Base-by-base conservation (phyloP, 1,139 yeast species). In the Geotrichum reessii region DNA sequence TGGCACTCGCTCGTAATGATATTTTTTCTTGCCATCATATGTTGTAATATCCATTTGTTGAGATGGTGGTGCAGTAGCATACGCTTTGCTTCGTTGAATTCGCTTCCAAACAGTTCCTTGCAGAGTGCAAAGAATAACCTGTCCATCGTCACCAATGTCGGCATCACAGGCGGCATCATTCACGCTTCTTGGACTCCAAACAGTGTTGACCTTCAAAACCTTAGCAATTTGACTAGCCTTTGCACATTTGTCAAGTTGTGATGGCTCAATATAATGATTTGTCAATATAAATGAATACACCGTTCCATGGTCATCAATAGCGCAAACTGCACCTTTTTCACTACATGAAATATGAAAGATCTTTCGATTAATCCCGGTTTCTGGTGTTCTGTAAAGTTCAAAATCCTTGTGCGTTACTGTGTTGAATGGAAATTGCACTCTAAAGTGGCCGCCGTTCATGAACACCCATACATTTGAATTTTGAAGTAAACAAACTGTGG, bases 141-240 rank as follows among this genome's bases (percentile, higher is more conserved):
- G 82, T 0, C 95, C 96, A 66, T 86, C 89, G 28, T 73, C 76
- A 0, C 87, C 81, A 50, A 86, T 78, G 68, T 84, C 93, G 47
- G 87, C 80, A 71, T 88, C 95, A 1, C 77, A 72, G 52, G 71
- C 76, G 2, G 65, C 65, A 60, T 71, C 57, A 52, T 66, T 67
- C 21, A 60, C 58, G 27, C 63, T 60, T 31, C 68, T 61, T 7
- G 77, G 74, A 1, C 66, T 63, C 80, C 81, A 78, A 2, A 69
- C 60, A 5, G 58, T 54, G 3, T 56, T 52, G 2, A 66, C 63
- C 17, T 52, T 59, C 37, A 66, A 33, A 17, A 60, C 53, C 47
- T 60, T 64, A 1, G 66, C 58, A 24, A 63, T 49, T 21, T 58
- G 62, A 25, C 40, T 50, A 2, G 50, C 60, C 51, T 55, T 57